phyloP scores from a whole-genome alignment of 2,329 filamentous ascomycete genomes.

The Periconia macrospinosa region DNA sequence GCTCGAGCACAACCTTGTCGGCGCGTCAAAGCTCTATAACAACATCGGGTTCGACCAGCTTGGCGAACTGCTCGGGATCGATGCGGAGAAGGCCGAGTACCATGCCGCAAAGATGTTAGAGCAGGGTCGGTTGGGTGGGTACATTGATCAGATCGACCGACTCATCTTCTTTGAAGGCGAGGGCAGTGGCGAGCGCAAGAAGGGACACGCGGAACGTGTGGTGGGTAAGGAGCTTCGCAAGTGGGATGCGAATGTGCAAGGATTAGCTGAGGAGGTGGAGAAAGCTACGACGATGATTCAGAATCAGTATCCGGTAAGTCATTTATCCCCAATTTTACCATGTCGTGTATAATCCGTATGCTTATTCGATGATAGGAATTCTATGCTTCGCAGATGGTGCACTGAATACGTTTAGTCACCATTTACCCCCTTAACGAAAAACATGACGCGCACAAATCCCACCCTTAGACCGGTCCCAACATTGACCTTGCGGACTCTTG shows the following conservation, averaged over 20 bases:
- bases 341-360: neutral
- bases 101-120: constrained; percentile 96
- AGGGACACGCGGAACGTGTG: constrained; percentile 60
- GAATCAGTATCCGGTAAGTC: constrained; percentile 73
- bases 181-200: constrained; percentile 69
- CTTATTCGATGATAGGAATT: constrained; percentile 33
- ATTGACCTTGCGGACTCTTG: too few relatives aligned
- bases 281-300: constrained; percentile 80
- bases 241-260: constrained; percentile 89
- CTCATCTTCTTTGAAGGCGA: constrained; percentile 86
- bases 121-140: constrained; percentile 82
- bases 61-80: constrained; percentile 74
- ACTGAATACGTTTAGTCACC: constrained; percentile 15
- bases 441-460: too few relatives aligned
- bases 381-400: constrained; percentile 48
- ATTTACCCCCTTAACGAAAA: neutral
- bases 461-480: too few relatives aligned
- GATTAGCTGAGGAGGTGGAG: constrained; percentile 86
- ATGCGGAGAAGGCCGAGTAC: constrained; percentile 80
- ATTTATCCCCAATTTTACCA: neutral
- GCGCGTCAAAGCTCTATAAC: constrained; percentile 65
- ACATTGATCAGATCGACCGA: constrained; percentile 91
- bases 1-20: constrained; percentile 92
- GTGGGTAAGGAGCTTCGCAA: constrained; percentile 73
- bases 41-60: constrained; percentile 66